phyloP scores from a whole-genome alignment of 2,329 filamentous ascomycete genomes.

The Biscogniauxia marginata region DNA sequence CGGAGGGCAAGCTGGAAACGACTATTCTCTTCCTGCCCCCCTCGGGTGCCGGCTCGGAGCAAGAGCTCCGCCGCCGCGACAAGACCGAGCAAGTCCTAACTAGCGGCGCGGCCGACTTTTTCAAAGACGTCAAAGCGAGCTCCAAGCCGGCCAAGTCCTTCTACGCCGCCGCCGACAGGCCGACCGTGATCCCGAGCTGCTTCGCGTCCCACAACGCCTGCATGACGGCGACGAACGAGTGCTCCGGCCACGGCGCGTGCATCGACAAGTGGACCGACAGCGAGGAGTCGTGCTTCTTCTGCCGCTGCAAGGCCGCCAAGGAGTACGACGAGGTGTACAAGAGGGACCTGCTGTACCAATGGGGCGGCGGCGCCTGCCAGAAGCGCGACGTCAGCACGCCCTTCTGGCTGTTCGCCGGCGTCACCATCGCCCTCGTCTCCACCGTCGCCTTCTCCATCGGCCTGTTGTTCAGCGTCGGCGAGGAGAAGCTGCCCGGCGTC shows the following conservation, averaged over 20 bases:
- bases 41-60: conserved; percentile 30
- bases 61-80: conserved; percentile 48
- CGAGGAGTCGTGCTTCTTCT: conserved; percentile 67
- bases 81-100: conserved; percentile 32
- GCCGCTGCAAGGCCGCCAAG: conserved; percentile 66
- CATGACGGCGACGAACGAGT: conserved; percentile 68
- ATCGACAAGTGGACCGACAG: conserved; percentile 57
- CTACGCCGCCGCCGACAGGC: conserved; percentile 36
- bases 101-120: conserved; percentile 14
- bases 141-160: conserved; percentile 15
- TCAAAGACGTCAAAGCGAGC: conserved; percentile 28
- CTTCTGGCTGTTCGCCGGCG: conserved; percentile 82
- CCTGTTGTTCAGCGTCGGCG: conserved; percentile 78
- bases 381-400: conserved; percentile 87
- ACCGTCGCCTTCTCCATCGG: conserved; percentile 70
- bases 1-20: conserved; percentile 53
- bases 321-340: conserved; percentile 45
- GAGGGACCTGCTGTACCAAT: conserved; percentile 57
- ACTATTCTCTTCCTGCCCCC: conserved; percentile 55
- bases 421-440: conserved; percentile 68
- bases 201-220: conserved; percentile 71
- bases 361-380: conserved; percentile 84
- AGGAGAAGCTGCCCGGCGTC: conserved; percentile 86
- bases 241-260: conserved; percentile 80
- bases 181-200: conserved; percentile 62